Conservation (phyloP, 2,329 filamentous ascomycete species). For the Neonectria faginata region DNA sequence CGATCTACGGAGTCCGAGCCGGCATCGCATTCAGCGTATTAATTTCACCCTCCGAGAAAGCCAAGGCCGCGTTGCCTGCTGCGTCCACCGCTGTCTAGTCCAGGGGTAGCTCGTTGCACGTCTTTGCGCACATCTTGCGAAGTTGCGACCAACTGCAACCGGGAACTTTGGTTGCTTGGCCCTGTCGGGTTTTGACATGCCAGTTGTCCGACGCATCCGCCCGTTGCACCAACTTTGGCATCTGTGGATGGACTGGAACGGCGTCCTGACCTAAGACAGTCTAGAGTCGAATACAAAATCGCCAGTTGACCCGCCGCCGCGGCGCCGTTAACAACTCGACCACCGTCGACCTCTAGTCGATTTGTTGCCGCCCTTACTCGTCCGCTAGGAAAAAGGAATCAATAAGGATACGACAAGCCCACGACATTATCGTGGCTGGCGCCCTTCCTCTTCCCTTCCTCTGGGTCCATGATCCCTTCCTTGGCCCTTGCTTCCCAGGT, state of each 20-base stretch:
- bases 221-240: conserved; percentile 42
- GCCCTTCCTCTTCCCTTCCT: conserved; percentile 30
- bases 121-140: conserved; percentile 4
- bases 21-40: conserved; percentile 30
- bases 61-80: conserved; percentile 36
- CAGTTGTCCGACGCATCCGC: conserved; percentile 46
- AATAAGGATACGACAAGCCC: conserved; percentile 30
- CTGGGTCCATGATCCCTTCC: conserved; percentile 15
- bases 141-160: conserved; percentile 31
- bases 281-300: conserved; percentile 41
- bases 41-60: conserved; percentile 24
- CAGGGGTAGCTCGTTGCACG: conserved; percentile 34
- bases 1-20: conserved; percentile 27
- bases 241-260: conserved; percentile 43
- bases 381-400: conserved; percentile 8
- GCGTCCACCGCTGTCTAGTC: conserved; percentile 31
- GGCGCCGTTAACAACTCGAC: conserved; percentile 2
- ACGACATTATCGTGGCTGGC: conserved; percentile 42
- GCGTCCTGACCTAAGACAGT: conserved; percentile 43
- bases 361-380: conserved; percentile 18
- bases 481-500: conserved; percentile 9
- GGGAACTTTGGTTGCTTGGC: conserved; percentile 37
- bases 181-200: conserved; percentile 40
- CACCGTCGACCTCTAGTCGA: conserved; percentile 28
- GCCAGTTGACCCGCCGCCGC: conserved; percentile 22